These are phyloP conservation scores for Diaporthe vexans DNA, from an alignment of 2,329 filamentous ascomycete species.

Conservation along the genomic window DNA sequence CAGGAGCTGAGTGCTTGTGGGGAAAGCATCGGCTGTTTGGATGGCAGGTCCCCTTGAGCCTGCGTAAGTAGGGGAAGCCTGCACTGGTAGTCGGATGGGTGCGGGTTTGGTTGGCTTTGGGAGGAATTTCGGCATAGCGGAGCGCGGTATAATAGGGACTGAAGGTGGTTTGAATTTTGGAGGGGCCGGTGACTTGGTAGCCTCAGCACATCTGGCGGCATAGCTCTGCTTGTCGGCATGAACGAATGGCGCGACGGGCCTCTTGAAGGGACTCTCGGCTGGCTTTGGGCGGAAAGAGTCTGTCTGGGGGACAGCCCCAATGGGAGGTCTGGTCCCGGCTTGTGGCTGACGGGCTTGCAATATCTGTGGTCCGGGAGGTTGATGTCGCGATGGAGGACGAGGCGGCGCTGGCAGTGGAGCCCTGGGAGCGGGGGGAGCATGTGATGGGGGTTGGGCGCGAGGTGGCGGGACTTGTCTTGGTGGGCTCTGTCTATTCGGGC, in stretches of 20 bases:
- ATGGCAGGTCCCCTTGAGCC: conserved; percentile 25
- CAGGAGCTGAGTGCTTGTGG: conserved; percentile 67
- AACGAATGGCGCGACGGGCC: conserved; percentile 17
- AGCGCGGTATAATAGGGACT: background rate
- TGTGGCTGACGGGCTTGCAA: background rate
- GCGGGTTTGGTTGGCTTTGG: conserved; percentile 23
- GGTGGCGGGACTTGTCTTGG: background rate
- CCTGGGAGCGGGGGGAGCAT: background rate
- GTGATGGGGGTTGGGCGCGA: background rate
- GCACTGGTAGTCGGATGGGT: conserved; percentile 28
- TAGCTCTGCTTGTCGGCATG: background rate
- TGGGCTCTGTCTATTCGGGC: conserved; percentile 4
- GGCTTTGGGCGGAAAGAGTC: background rate
- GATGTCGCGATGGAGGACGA: background rate
- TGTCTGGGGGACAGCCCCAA: background rate
- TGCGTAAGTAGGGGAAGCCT: conserved; percentile 33
- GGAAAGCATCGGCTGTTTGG: conserved; percentile 43
- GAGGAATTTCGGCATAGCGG: conserved; percentile 34
- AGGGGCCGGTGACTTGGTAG: conserved; percentile 8
- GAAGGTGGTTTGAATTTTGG: conserved; percentile 32
- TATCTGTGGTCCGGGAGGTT: background rate
- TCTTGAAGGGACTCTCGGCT: conserved; percentile 30
- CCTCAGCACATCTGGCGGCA: background rate
- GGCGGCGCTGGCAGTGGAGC: background rate
- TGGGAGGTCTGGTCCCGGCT: background rate